Conservation (phyloP, 768 basidiomycete species). For the Tremella mesenterica region DNA sequence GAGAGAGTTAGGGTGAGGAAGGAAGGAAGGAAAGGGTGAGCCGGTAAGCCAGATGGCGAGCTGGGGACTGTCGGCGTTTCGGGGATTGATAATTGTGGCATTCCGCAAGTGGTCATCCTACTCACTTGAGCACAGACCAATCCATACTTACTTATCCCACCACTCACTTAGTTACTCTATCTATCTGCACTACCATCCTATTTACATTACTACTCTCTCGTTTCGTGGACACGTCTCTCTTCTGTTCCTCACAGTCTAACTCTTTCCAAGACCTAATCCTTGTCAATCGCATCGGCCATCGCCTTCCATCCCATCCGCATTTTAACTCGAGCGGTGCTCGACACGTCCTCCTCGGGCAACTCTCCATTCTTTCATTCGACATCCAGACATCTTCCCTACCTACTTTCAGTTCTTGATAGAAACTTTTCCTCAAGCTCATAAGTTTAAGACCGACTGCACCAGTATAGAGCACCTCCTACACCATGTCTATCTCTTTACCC, state of each 20-base stretch:
- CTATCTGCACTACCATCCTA: conserved; percentile 14
- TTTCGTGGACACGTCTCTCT: conserved; percentile 6
- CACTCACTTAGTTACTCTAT: background rate
- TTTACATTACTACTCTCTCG: background rate
- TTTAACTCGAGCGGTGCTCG: background rate
- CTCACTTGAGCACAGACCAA: background rate
- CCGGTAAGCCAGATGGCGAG: background rate
- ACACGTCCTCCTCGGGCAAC: background rate
- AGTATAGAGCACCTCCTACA: background rate
- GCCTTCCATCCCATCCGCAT: background rate
- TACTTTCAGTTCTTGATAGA: background rate
- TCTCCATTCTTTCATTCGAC: background rate
- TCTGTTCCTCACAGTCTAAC: too few species aligned
- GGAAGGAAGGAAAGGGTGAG: background rate
- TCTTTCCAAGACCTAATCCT: too few species aligned
- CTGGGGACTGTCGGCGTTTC: background rate
- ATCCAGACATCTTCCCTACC: too few species aligned
- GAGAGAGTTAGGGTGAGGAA: too few species aligned
- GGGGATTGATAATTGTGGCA: background rate
- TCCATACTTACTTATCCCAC: background rate
- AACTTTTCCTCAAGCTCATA: background rate
- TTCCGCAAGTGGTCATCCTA: background rate
- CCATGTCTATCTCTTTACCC: conserved; percentile 41
- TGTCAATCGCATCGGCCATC: background rate
- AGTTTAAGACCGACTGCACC: background rate